Evolutionary conservation across 2,329 filamentous ascomycete genomes (phyloP).

Genomic region (Chrysoporthe cubensis): DNA sequence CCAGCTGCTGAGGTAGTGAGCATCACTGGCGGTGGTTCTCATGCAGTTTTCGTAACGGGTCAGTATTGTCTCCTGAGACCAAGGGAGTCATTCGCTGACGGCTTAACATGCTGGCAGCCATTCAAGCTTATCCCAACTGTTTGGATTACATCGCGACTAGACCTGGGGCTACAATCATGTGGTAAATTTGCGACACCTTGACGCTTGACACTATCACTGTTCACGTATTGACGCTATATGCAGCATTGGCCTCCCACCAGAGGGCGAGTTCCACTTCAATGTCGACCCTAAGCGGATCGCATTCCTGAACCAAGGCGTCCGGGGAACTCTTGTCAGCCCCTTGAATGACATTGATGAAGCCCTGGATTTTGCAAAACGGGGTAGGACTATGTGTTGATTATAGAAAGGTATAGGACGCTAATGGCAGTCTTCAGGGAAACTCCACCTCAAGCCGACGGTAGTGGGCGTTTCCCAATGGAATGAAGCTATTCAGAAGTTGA

Average conservation of each 20-base stretch:
- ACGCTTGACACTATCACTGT: no score
- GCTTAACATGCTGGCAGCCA: conserved; percentile 13
- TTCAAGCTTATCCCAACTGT: conserved; percentile 28
- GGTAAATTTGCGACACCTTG: conserved; percentile 14
- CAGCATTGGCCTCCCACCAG: conserved; percentile 29
- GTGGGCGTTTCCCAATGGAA: conserved; percentile 1
- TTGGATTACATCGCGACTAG: conserved; percentile 26
- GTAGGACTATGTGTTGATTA: neutral
- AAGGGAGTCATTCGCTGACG: neutral
- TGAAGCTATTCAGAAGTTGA: neutral
- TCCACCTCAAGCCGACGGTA: conserved; percentile 7
- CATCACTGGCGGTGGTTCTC: conserved; percentile 28
- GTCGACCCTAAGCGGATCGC: conserved; percentile 22
- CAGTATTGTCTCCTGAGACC: neutral
- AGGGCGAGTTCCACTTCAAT: conserved; percentile 26
- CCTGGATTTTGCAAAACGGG: conserved; percentile 28
- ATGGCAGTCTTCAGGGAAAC: neutral
- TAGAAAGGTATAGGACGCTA: neutral
- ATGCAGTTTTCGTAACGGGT: conserved; percentile 29
- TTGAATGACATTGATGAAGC: conserved; percentile 26
- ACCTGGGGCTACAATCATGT: conserved; percentile 24
- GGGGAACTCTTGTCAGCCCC: conserved; percentile 27
- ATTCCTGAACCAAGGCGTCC: conserved; percentile 25
- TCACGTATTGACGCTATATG: neutral
- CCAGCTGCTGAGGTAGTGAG: conserved; percentile 22